Conservation (phyloP, 148 eudicot genomes). For the Suaeda aralocaspica region DNA sequence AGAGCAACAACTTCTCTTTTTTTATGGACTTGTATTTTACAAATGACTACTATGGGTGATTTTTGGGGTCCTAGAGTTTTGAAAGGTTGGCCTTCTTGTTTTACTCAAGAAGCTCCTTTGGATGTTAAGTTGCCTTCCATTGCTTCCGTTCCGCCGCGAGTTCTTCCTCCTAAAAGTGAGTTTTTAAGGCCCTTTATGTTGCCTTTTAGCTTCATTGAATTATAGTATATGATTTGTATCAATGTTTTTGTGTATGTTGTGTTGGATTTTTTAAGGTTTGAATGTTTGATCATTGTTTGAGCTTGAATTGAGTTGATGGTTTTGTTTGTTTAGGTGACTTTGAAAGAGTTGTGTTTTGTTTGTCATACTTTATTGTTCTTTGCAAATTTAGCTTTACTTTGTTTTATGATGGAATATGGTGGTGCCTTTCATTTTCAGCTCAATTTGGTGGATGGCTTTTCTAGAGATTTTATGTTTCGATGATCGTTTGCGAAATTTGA, state of each 20-base stretch:
- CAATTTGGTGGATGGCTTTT: slow-evolving; percentile 4
- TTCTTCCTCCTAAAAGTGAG: slow-evolving; percentile 90
- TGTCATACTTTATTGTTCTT: neutral
- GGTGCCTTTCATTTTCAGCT: slow-evolving; percentile 10
- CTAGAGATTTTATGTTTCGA: slow-evolving; percentile 6
- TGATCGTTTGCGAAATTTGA: neutral
- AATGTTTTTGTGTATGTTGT: neutral
- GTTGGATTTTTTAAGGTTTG: too few relatives aligned
- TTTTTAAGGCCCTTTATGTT: slow-evolving; percentile 1
- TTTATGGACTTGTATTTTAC: slow-evolving; percentile 76
- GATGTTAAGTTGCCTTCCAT: slow-evolving; percentile 37
- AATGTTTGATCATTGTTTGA: slow-evolving; percentile 14
- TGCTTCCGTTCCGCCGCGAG: slow-evolving; percentile 40
- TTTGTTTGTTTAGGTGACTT: slow-evolving; percentile 1
- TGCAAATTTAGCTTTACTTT: slow-evolving; percentile 5
- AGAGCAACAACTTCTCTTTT: slow-evolving; percentile 61
- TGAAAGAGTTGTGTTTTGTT: neutral
- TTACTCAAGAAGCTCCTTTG: slow-evolving; percentile 44
- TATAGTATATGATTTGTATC: slow-evolving; percentile 15
- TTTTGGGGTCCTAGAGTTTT: slow-evolving; percentile 76
- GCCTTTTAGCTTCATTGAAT: slow-evolving; percentile 2
- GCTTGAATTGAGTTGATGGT: slow-evolving; percentile 21
- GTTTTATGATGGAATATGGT: slow-evolving; percentile 4
- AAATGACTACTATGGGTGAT: slow-evolving; percentile 64
- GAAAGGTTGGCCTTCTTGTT: slow-evolving; percentile 80